These are phyloP conservation scores for Leptographium wingfieldii DNA, from an alignment of 2,329 filamentous ascomycete genomes.

Conservation along the genomic window DNA sequence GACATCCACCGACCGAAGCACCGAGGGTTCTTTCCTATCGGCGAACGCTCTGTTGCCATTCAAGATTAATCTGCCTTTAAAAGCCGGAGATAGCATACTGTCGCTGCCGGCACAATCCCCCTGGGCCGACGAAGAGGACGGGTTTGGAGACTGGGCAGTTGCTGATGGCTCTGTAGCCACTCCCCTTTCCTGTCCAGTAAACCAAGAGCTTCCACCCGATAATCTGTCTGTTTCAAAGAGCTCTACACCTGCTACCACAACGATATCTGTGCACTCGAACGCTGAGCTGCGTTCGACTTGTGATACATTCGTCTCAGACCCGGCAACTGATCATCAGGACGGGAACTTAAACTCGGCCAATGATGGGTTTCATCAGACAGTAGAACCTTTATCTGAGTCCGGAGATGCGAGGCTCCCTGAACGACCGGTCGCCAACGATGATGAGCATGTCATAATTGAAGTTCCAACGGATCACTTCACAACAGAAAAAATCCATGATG, in stretches of 20 bases:
- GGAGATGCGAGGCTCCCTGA: not conserved
- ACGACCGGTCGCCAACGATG: not conserved
- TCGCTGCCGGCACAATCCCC: constrained; percentile 19
- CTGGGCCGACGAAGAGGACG: constrained; percentile 28
- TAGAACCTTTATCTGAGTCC: not conserved
- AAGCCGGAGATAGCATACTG: constrained; percentile 12
- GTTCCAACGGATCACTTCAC: not conserved
- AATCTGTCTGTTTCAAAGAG: constrained; percentile 1
- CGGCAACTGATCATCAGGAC: not conserved
- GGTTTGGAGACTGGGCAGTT: constrained; percentile 25
- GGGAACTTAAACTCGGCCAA: not conserved
- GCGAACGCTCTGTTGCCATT: not conserved
- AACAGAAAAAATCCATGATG: not conserved
- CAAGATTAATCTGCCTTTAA: constrained; percentile 10
- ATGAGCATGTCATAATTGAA: not conserved
- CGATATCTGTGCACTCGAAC: not conserved
- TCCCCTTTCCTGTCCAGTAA: not conserved
- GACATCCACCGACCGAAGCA: constrained; percentile 29
- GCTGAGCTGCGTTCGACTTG: not conserved
- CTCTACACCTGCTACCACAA: not conserved
- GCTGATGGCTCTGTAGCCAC: constrained; percentile 15
- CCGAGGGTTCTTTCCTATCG: not conserved
- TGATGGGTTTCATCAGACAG: not conserved
- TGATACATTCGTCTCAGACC: not conserved
- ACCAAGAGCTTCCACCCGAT: not conserved